Percentiles rank a stretch among this genome's conserved stretches.
Evolutionary conservation across 371 early-diverging fungal species (phyloP).

Genomic region (Amoeboaphelidium protococcarum): DNA sequence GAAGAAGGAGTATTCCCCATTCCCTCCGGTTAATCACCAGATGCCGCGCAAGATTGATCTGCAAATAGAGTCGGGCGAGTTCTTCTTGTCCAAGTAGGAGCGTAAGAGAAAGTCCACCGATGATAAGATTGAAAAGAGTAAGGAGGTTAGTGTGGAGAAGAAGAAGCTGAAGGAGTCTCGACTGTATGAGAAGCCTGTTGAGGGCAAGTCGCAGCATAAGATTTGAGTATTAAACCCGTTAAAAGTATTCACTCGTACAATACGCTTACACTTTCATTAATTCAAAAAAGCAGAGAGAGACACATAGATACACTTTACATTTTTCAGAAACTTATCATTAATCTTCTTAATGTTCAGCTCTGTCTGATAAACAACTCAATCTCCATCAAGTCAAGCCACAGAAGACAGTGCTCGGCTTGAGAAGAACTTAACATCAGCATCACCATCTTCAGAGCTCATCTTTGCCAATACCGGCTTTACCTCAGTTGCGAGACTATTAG

Average conservation of each 20-base stretch:
- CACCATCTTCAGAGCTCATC: conserved; percentile 56
- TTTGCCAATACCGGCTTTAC: conserved; percentile 45
- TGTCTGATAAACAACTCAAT: no score
- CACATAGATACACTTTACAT: no score
- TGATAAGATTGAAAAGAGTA: conserved; percentile 33
- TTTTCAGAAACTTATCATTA: no score
- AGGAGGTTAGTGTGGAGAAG: conserved; percentile 23
- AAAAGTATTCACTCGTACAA: no score
- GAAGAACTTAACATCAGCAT: conserved; percentile 78
- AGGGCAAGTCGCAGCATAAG: no score
- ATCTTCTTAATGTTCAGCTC: no score
- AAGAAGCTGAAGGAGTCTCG: conserved; percentile 35
- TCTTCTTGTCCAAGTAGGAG: conserved; percentile 51
- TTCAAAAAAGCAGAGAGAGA: no score
- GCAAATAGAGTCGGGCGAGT: conserved; percentile 84
- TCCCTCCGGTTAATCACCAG: conserved; percentile 80
- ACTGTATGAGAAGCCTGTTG: no score
- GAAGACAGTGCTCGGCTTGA: conserved; percentile 56
- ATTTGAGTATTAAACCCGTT: no score
- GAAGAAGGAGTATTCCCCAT: conserved; percentile 54
- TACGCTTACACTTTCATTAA: no score
- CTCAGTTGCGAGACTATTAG: conserved; percentile 22
- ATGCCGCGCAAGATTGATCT: conserved; percentile 58
- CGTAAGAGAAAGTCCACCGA: conserved; percentile 24
- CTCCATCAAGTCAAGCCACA: no score